A percentile compares a stretch with the other conserved stretches of the same genome.
Evolutionary conservation across 2,329 filamentous ascomycete genomes (phyloP).

Genomic region (Macrophomina pseudophaseolina): DNA sequence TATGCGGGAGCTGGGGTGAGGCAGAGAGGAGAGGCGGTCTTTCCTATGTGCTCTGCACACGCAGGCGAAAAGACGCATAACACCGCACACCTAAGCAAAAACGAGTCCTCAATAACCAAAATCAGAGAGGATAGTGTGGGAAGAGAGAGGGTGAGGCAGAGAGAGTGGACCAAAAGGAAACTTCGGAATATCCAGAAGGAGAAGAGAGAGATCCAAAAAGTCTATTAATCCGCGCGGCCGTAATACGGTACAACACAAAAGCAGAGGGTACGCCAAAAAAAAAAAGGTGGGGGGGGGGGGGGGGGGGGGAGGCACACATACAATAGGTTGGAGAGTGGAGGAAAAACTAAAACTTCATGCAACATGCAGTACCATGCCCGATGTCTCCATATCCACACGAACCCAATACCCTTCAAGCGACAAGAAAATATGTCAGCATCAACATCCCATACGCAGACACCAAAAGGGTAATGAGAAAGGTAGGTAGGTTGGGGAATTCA

Average conservation of each 20-base stretch:
- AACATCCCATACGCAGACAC: background rate
- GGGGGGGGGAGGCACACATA: too few relatives aligned
- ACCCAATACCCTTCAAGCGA: background rate
- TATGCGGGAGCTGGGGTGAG: background rate
- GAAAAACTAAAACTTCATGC: background rate
- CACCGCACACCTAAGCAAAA: too few relatives aligned
- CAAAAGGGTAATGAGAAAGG: background rate
- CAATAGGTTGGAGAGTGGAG: background rate
- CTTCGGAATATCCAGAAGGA: background rate
- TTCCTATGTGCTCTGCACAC: background rate
- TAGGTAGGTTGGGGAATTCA: background rate
- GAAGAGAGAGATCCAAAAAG: background rate
- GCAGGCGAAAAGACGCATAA: background rate
- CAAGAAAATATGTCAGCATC: background rate
- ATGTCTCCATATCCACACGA: background rate
- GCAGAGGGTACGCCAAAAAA: background rate
- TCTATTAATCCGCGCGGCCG: constrained; percentile 17
- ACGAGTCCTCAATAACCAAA: too few relatives aligned
- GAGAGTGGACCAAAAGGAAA: background rate
- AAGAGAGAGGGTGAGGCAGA: background rate
- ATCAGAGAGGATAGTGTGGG: too few relatives aligned
- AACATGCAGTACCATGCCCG: constrained; percentile 6
- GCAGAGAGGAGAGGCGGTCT: background rate
- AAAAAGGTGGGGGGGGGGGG: too few relatives aligned
- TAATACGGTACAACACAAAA: constrained; percentile 13